Evolutionary conservation across 148 eudicot genomes (phyloP).

Genomic region (Chenopodium suecicum): DNA sequence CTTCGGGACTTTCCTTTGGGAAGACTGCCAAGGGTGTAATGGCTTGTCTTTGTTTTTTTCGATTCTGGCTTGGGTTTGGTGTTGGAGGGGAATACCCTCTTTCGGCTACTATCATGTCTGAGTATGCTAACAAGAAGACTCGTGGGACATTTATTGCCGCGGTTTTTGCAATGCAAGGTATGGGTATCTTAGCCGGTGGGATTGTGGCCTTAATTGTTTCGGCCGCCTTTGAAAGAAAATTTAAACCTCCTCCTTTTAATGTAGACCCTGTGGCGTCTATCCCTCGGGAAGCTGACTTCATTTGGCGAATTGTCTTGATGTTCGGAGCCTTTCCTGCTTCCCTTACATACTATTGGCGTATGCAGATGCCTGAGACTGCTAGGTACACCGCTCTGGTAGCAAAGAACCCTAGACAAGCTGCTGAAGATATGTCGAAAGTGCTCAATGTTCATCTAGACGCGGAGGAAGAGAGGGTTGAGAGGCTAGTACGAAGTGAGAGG

Average conservation of each 20-base stretch:
- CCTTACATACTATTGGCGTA: slow-evolving; percentile 47
- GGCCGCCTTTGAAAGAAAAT: slow-evolving; percentile 28
- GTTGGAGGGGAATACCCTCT: slow-evolving; percentile 72
- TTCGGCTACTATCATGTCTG: slow-evolving; percentile 76
- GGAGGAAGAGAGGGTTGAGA: slow-evolving; percentile 13
- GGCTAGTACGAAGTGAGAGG: background rate
- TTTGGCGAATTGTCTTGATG: slow-evolving; percentile 42
- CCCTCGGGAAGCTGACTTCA: slow-evolving; percentile 38
- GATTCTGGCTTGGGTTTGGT: slow-evolving; percentile 61
- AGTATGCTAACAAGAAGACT: slow-evolving; percentile 68
- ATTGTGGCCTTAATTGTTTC: slow-evolving; percentile 45
- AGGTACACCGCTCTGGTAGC: slow-evolving; percentile 62
- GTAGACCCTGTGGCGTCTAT: background rate
- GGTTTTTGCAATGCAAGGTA: slow-evolving; percentile 74
- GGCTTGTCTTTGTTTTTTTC: slow-evolving; percentile 45
- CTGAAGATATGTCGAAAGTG: slow-evolving; percentile 22
- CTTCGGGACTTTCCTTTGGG: slow-evolving; percentile 57
- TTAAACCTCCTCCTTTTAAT: slow-evolving; percentile 16
- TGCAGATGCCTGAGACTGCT: slow-evolving; percentile 70
- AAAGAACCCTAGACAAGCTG: slow-evolving; percentile 42
- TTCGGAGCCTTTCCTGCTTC: slow-evolving; percentile 57
- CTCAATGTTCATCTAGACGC: slow-evolving; percentile 1
- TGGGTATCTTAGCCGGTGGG: slow-evolving; percentile 55
- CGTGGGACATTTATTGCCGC: slow-evolving; percentile 68
- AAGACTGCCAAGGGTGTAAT: slow-evolving; percentile 29